These are phyloP conservation scores for Phaeotremella fagi DNA, from an alignment of 768 basidiomycete genomes.

Conservation along the genomic window DNA sequence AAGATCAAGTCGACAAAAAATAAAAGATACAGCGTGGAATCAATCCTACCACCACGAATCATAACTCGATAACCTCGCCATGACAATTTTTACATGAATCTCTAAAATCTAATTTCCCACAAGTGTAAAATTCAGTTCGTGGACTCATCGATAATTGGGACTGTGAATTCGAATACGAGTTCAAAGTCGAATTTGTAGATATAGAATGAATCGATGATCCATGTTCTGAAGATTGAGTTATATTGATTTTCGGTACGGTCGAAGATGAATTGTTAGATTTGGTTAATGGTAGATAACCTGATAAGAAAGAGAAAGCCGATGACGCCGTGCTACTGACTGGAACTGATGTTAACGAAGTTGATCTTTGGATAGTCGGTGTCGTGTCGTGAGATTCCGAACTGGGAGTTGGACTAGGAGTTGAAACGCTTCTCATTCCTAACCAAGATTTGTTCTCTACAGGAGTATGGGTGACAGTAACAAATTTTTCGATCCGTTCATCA, in stretches of 20 bases:
- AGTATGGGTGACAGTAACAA: neutral
- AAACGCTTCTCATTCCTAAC: neutral
- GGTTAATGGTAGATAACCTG: conserved; percentile 6
- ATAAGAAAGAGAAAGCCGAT: conserved; percentile 8
- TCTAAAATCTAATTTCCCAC: conserved; percentile 1
- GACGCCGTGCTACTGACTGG: neutral
- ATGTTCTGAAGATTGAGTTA: neutral
- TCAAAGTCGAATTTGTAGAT: too few relatives aligned
- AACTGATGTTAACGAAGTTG: neutral
- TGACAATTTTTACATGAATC: conserved; percentile 2
- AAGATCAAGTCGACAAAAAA: too few relatives aligned
- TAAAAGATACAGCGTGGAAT: too few relatives aligned
- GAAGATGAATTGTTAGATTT: neutral
- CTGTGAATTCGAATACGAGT: too few relatives aligned
- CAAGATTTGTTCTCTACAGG: neutral
- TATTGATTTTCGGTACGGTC: neutral
- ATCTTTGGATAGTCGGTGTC: neutral
- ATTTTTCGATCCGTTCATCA: neutral
- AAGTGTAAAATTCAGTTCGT: neutral
- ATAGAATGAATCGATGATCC: too few relatives aligned
- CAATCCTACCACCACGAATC: too few relatives aligned
- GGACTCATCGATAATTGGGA: neutral
- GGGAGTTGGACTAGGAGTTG: neutral
- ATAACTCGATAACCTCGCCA: conserved; percentile 6
- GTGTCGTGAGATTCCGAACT: neutral